A percentile compares a stretch with the other conserved stretches of the same genome.
These are phyloP conservation scores for Posidonia australis DNA, from an alignment of 106 monocot species.

Conservation along the genomic window DNA sequence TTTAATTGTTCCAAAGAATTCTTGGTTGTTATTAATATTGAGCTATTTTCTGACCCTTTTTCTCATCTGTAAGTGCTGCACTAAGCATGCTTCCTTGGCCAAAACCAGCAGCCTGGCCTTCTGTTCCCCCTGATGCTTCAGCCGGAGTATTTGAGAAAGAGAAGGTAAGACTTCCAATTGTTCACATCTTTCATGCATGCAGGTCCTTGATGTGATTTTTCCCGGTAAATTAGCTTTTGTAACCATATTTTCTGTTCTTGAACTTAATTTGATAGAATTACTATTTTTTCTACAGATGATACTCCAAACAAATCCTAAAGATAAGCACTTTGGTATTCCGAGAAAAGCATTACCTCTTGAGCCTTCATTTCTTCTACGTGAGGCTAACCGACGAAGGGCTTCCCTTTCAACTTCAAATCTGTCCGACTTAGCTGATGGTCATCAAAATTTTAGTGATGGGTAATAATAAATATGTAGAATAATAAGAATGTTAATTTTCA, in stretches of 20 bases:
- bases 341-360: conserved; percentile 86
- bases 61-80: conserved; percentile 59
- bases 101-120: conserved; percentile 86
- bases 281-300: conserved; percentile 42
- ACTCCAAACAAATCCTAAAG: conserved; percentile 52
- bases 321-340: conserved; percentile 74
- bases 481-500: conserved; percentile 2
- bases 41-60: background rate
- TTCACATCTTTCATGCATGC: background rate
- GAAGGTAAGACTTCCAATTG: conserved; percentile 45
- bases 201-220: background rate
- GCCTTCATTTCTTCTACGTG: conserved; percentile 86
- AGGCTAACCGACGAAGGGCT: conserved; percentile 92
- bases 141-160: conserved; percentile 67
- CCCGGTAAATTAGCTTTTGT: background rate
- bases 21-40: background rate
- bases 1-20: background rate
- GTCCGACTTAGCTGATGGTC: conserved; percentile 49
- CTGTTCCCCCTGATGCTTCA: conserved; percentile 66
- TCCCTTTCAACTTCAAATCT: conserved; percentile 77
- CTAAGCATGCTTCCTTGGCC: conserved; percentile 99
- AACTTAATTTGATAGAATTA: background rate
- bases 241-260: background rate
- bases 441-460: conserved; percentile 33
- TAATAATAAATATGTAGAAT: conserved; percentile 16